A percentile compares a stretch with the other conserved stretches of the same genome.
Conservation (phyloP, 73 alveolate species). For the Tetrahymena thermophila region DNA sequence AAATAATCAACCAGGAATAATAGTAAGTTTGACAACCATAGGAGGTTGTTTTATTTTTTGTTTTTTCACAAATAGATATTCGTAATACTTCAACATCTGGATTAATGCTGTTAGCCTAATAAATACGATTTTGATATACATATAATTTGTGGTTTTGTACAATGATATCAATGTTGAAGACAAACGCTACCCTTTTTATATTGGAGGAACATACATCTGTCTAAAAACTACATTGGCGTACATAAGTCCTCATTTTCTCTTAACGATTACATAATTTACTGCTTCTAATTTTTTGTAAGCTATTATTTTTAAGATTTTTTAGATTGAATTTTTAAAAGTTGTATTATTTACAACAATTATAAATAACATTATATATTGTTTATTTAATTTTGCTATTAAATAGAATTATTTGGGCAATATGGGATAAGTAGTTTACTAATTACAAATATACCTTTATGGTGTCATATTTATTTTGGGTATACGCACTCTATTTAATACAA, state of each 20-base stretch:
- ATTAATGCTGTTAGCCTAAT: neutral
- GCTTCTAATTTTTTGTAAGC: neutral
- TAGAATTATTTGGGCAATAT: neutral
- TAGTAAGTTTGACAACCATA: too few relatives aligned
- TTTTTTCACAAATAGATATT: neutral
- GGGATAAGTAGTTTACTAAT: neutral
- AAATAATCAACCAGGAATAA: neutral
- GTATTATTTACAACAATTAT: too few relatives aligned
- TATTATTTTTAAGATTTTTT: too few relatives aligned
- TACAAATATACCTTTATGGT: too few relatives aligned
- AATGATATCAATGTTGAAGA: neutral
- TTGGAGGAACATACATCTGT: neutral
- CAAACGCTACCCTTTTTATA: neutral
- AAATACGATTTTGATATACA: neutral
- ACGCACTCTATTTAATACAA: neutral
- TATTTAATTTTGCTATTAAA: too few relatives aligned
- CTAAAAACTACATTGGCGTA: neutral
- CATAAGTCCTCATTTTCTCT: neutral
- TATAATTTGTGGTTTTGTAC: neutral
- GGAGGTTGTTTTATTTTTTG: neutral
- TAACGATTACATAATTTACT: neutral
- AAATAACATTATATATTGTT: too few relatives aligned
- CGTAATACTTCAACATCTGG: too few relatives aligned
- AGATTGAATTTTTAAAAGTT: too few relatives aligned
- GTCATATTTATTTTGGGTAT: too few relatives aligned